Evolutionary conservation across 148 eudicot genomes (phyloP), one percentile per base, ranked within the genome.

Genomic region (Amaranthus hypochondriacus): DNA sequence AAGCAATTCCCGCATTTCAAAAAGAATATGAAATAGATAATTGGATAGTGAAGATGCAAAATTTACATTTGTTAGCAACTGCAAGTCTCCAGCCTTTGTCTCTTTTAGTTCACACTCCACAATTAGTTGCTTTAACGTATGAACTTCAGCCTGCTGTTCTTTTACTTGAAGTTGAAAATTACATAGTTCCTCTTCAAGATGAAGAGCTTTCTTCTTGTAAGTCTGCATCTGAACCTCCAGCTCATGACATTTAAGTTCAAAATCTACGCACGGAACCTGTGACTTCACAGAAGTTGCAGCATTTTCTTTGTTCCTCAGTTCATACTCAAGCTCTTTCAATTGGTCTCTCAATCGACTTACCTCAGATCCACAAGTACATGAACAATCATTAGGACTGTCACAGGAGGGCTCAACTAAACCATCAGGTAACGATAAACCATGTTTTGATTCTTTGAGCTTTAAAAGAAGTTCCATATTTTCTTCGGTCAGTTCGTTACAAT

Each of bases 401-500:
- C 71, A 53, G 7, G 81, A 73, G 56, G 81, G 73, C 48, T 58
- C 71, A 76, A 76, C 74, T 12, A 68, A 73, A 2, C 61, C 72
- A 75, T 73, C 77, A 48, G 78, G 68, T 72, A 66, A 44, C 10
- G 71, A 70, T n/a, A 42, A 42, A 71, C 72, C 47, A 64, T 68
- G 50, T 66, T 58, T 79, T 62, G 73, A 60, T 62, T 89, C 90
- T 81, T 93, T 93, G 79, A 90, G 86, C 88, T 93, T 85, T 70
- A 85, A 74, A 55, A 88, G 50, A 69, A 93, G 97, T 62, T 84
- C 79, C 73, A 93, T 73, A 82, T 93, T 93, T 76, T 91, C 98
- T 61, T 86, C 85, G 56, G 93, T 89, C 64, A 91, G 89, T 81
- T 94, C 97, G 73, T 66, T 73, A 76, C 97, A 88, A 73, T 89